Evolutionary conservation across 495 filamentous ascomycete species (phyloP).

Genomic region (Neurospora sp.): DNA sequence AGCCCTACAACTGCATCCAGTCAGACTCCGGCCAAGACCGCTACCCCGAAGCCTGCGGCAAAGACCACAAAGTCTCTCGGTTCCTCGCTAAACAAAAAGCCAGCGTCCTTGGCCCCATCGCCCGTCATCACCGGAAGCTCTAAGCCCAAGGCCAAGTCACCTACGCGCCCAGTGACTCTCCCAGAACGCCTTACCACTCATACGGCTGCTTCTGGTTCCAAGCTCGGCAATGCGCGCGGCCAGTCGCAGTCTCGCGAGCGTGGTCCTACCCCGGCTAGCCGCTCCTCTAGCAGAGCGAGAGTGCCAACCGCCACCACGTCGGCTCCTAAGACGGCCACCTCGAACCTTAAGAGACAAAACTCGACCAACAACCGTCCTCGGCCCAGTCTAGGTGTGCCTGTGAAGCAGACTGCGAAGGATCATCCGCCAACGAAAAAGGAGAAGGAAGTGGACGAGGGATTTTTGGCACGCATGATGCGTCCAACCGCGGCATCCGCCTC

Average conservation of each 20-base stretch:
- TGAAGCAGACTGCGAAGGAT: constrained; percentile 32
- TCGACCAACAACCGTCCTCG: constrained; percentile 33
- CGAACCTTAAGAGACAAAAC: constrained; percentile 28
- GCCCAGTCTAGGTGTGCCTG: constrained; percentile 41
- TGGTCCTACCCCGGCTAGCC: constrained; percentile 18
- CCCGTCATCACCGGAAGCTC: constrained; percentile 31
- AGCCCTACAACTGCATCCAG: constrained; percentile 17
- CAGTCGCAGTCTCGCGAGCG: constrained; percentile 30
- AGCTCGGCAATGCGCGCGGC: constrained; percentile 25
- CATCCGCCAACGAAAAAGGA: constrained; percentile 31
- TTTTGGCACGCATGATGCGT: constrained; percentile 88
- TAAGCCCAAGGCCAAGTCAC: constrained; percentile 55
- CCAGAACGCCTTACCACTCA: constrained; percentile 52
- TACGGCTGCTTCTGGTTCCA: constrained; percentile 52
- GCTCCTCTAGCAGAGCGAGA: constrained; percentile 38
- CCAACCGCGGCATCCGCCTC: constrained; percentile 71
- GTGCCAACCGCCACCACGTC: constrained; percentile 19
- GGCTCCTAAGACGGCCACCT: constrained; percentile 9
- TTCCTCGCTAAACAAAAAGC: constrained; percentile 22
- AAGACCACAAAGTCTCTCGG: constrained; percentile 17
- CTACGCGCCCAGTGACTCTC: constrained; percentile 51
- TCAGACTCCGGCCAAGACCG: constrained; percentile 14
- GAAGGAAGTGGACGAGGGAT: constrained; percentile 55
- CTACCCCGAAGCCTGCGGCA: constrained; percentile 19
- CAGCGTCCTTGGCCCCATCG: constrained; percentile 23